Conservation (phyloP, 108 stramenopile species). For the Cyclostephanos invisitatus region DNA sequence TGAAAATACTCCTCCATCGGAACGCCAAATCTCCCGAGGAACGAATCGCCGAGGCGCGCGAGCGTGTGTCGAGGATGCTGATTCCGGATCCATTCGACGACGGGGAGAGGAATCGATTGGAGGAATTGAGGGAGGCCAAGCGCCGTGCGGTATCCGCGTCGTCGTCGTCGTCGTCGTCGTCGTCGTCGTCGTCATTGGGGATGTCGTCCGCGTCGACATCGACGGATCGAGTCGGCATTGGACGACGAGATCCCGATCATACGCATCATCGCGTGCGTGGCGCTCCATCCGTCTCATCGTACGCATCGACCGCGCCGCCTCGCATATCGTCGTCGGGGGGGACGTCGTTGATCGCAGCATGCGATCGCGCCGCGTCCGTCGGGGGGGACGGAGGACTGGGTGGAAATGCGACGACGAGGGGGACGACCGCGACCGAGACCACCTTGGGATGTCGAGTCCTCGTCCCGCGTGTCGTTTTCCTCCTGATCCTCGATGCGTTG, state of each 20-base stretch:
- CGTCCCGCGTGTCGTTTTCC: background rate
- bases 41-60: slow-evolving; percentile 1
- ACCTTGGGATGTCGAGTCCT: background rate
- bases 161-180: background rate
- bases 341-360: too few species aligned
- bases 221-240: background rate
- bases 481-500: background rate
- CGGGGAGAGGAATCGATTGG: background rate
- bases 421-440: background rate
- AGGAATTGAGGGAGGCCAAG: slow-evolving; percentile 14
- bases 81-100: background rate
- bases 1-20: background rate
- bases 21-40: background rate
- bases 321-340: too few species aligned
- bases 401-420: background rate
- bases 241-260: too few species aligned
- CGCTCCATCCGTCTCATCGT: too few species aligned
- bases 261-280: too few species aligned
- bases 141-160: background rate
- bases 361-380: too few species aligned
- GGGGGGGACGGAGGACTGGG: background rate
- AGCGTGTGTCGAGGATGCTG: background rate
- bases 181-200: background rate
- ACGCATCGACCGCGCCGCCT: too few species aligned
- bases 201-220: background rate